These are phyloP conservation scores for Botrytis elliptica DNA, from an alignment of 2,329 filamentous ascomycete genomes.

Conservation along the genomic window DNA sequence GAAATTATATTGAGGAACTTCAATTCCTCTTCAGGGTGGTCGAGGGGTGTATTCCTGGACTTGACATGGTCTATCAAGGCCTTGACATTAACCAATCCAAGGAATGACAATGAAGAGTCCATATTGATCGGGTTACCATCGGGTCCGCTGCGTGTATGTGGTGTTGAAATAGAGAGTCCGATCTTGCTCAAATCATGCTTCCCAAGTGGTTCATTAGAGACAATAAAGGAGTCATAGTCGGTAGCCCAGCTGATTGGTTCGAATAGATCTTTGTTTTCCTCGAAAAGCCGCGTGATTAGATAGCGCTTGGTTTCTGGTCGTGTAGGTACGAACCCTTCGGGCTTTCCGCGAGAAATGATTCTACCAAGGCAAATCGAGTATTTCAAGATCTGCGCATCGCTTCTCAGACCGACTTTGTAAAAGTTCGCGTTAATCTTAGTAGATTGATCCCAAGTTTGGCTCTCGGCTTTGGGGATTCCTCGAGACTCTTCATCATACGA, in stretches of 20 bases:
- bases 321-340: background rate
- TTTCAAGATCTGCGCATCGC: background rate
- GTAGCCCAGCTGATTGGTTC: background rate
- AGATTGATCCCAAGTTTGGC: background rate
- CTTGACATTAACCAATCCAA: background rate
- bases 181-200: background rate
- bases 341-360: background rate
- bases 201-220: background rate
- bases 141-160: background rate
- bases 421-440: background rate
- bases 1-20: constrained; percentile 25
- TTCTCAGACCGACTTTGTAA: background rate
- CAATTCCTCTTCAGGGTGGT: background rate
- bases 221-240: constrained; percentile 1
- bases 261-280: background rate
- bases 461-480: background rate
- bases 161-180: background rate
- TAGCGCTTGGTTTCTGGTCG: background rate
- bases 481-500: background rate
- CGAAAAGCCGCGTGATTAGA: background rate
- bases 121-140: background rate
- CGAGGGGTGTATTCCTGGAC: background rate
- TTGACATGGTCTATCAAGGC: background rate
- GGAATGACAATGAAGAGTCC: background rate
- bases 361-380: background rate